phyloP scores from a whole-genome alignment of 176 grass and related monocot genomes.

The Olyra latifolia region DNA sequence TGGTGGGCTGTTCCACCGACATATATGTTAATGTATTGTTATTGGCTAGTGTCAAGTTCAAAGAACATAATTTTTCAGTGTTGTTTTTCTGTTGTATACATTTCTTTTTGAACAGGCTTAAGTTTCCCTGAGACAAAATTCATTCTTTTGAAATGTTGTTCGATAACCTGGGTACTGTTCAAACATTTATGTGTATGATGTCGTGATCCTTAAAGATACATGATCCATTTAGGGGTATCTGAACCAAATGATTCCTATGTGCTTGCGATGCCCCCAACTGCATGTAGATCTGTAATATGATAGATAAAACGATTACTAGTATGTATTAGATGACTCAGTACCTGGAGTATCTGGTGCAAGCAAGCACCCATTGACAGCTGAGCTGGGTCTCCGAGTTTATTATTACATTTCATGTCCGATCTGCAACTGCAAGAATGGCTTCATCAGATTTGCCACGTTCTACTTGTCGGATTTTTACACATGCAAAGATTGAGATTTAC shows the following conservation, averaged over 20 bases:
- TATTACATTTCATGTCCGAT: conserved; percentile 5
- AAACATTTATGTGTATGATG: neutral
- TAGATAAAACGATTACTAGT: neutral
- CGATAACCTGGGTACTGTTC: conserved; percentile 2
- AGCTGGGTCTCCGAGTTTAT: neutral
- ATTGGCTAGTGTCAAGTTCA: neutral
- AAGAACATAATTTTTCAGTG: neutral
- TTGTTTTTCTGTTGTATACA: conserved; percentile 12
- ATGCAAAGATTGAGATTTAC: neutral
- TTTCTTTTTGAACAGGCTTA: conserved; percentile 1
- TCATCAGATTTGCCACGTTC: neutral
- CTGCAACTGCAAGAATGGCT: neutral
- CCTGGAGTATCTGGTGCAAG: neutral
- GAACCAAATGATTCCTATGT: neutral
- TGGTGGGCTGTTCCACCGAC: neutral
- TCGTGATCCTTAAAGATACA: neutral
- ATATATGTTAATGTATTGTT: conserved; percentile 7
- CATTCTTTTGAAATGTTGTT: neutral
- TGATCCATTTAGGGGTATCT: neutral
- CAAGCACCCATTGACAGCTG: neutral
- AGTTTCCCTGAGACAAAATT: neutral
- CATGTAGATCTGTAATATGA: neutral
- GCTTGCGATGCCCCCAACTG: neutral
- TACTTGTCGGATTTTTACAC: neutral
- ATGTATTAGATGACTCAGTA: neutral